phyloP scores from a whole-genome alignment of 805 yeast species.

The Yarrowia hollandica region DNA sequence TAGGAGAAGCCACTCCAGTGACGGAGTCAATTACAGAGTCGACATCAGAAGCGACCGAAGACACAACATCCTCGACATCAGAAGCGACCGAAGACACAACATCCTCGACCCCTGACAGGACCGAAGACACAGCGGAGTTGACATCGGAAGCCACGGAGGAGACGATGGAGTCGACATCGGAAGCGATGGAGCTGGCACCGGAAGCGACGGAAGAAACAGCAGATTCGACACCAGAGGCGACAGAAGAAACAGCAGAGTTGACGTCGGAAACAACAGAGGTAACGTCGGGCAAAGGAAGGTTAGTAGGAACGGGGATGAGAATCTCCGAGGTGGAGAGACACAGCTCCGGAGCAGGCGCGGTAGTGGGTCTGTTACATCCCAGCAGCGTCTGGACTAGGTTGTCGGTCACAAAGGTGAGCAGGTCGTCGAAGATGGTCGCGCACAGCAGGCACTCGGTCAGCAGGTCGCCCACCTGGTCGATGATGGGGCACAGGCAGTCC shows the following conservation, averaged over 20 bases:
- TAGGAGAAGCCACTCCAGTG: not conserved
- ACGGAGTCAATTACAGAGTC: not conserved
- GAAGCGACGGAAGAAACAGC: no score
- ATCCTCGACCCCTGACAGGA: no score
- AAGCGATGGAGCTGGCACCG: not conserved
- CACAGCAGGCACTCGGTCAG: slow-evolving; percentile 21
- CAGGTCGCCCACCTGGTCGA: not conserved
- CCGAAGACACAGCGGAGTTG: not conserved
- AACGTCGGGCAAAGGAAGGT: not conserved
- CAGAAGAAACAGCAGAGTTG: not conserved
- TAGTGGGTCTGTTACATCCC: not conserved
- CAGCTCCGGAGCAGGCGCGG: not conserved
- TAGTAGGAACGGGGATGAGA: not conserved
- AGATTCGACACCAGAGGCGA: no score
- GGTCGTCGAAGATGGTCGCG: not conserved
- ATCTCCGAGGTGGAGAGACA: not conserved
- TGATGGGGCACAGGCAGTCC: slow-evolving; percentile 1
- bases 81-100: no score
- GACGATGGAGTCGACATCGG: not conserved
- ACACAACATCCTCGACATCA: no score
- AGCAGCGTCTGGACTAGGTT: not conserved
- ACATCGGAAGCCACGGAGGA: not conserved
- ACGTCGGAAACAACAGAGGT: no score
- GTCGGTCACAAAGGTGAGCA: not conserved
- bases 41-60: not conserved